Conservation (phyloP, 169 alveolate species). For the Eimeria sp. region DNA sequence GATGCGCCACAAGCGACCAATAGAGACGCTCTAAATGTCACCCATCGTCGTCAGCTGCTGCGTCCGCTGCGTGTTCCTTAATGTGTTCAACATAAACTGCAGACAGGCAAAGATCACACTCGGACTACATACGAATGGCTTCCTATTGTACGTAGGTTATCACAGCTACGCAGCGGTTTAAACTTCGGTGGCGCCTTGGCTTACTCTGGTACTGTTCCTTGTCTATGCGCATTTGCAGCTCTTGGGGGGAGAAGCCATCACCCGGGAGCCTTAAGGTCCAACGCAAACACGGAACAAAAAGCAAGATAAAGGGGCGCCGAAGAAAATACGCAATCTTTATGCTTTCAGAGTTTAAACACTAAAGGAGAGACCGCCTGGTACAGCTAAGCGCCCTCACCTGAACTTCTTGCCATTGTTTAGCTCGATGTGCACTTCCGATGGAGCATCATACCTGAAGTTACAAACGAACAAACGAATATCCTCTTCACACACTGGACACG, state of each 20-base stretch:
- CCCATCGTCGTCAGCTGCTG: conserved; percentile 43
- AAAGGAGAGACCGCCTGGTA: not conserved
- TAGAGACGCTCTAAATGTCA: not conserved
- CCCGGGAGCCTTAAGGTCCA: conserved; percentile 16
- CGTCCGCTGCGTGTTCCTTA: conserved; percentile 68
- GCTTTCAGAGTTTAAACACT: not conserved
- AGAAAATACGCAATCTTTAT: not conserved
- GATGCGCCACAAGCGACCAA: not conserved
- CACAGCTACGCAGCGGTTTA: not conserved
- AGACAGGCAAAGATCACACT: not conserved
- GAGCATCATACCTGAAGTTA: conserved; percentile 45
- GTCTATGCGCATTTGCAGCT: conserved; percentile 71
- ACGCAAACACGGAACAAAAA: not conserved
- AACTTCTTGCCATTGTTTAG: conserved; percentile 48
- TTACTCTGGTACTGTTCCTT: conserved; percentile 66
- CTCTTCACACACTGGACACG: not conserved
- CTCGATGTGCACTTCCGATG: conserved; percentile 54
- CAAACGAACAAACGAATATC: not conserved
- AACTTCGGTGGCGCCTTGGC: not conserved
- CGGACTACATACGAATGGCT: not conserved
- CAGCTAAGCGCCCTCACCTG: not conserved
- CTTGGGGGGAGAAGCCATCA: conserved; percentile 49
- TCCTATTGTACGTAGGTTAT: not conserved
- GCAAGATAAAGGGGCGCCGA: not conserved
- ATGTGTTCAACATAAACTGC: conserved; percentile 61